Evolutionary conservation across 208 protist genomes (phyloP).

Genomic region (Crithidia fasciculata): DNA sequence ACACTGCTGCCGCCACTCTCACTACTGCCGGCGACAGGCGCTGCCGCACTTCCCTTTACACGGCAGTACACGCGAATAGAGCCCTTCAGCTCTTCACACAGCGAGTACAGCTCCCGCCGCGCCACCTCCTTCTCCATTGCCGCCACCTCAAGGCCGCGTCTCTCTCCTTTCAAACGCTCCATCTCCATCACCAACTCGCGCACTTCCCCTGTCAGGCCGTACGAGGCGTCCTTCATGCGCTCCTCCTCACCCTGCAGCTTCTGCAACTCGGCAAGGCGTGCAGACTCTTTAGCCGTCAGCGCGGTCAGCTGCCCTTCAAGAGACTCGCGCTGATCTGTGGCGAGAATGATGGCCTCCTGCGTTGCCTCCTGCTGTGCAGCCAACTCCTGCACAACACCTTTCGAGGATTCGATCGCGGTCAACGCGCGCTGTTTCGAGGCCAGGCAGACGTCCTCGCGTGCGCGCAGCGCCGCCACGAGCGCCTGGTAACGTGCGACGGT

Average conservation of each 20-base stretch:
- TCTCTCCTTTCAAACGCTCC: constrained; percentile 44
- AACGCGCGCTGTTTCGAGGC: constrained; percentile 43
- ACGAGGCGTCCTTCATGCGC: constrained; percentile 65
- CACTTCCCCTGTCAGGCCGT: constrained; percentile 78
- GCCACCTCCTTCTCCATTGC: constrained; percentile 71
- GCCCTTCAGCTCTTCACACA: constrained; percentile 88
- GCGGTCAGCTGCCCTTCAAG: constrained; percentile 25
- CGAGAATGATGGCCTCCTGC: constrained; percentile 70
- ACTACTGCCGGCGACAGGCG: not conserved
- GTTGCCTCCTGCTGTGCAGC: constrained; percentile 35
- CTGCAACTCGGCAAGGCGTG: constrained; percentile 25
- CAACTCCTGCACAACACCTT: constrained; percentile 26
- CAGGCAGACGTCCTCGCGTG: constrained; percentile 44
- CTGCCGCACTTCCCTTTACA: constrained; percentile 53
- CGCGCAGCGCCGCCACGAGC: constrained; percentile 24
- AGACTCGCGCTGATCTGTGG: constrained; percentile 45
- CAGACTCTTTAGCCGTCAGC: constrained; percentile 22
- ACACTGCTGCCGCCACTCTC: not conserved
- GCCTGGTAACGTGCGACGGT: constrained; percentile 22
- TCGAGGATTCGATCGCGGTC: constrained; percentile 35
- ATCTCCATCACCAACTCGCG: constrained; percentile 68
- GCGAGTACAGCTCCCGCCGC: constrained; percentile 73
- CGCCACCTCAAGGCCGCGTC: constrained; percentile 28
- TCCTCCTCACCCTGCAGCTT: constrained; percentile 48
- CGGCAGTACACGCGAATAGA: constrained; percentile 93